Conservation (phyloP, 179 eudicot genomes). For the Spinacia oleracea region DNA sequence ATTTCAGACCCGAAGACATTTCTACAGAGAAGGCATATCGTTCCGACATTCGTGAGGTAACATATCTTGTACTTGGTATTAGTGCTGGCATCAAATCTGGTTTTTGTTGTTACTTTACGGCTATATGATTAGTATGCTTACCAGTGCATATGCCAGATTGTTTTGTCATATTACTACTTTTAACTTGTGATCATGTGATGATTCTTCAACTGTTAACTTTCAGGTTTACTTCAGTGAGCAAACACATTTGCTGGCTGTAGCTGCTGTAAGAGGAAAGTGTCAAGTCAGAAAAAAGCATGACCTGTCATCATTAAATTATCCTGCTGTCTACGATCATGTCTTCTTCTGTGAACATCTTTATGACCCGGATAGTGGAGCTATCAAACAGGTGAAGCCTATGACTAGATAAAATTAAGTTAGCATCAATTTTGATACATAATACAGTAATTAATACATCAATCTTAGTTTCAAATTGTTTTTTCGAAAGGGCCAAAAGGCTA, state of each 20-base stretch:
- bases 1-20: constrained; percentile 86
- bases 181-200: too few relatives aligned
- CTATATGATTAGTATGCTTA: too few relatives aligned
- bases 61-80: background rate
- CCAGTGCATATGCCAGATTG: too few relatives aligned
- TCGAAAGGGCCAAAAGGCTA: too few relatives aligned
- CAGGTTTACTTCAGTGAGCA: constrained; percentile 93
- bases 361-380: constrained; percentile 75
- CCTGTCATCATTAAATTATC: constrained; percentile 45
- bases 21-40: constrained; percentile 88
- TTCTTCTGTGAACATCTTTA: constrained; percentile 83
- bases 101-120: too few relatives aligned
- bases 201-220: background rate
- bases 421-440: too few relatives aligned
- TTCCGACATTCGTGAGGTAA: constrained; percentile 88
- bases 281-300: constrained; percentile 71
- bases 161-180: too few relatives aligned
- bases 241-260: constrained; percentile 41
- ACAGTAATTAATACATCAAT: too few relatives aligned
- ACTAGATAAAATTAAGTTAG: too few relatives aligned
- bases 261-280: constrained; percentile 76
- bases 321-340: constrained; percentile 55
- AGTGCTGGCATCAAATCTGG: too few relatives aligned
- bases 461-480: too few relatives aligned
- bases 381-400: constrained; percentile 98